phyloP scores from a whole-genome alignment of 495 filamentous ascomycete species.

The Tuber magnatum region DNA sequence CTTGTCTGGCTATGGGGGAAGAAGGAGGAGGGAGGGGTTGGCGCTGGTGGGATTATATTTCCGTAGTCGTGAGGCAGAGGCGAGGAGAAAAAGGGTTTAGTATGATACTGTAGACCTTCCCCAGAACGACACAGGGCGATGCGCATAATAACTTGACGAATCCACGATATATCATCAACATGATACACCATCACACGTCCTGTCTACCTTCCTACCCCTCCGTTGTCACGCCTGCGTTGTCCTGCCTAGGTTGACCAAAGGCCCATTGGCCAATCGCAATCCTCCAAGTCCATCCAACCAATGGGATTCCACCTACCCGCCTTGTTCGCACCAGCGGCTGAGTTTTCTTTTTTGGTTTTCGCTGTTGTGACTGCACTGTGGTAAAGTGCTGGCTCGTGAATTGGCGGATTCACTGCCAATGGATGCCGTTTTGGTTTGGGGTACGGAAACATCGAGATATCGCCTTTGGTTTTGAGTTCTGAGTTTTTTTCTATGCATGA shows the following conservation, averaged over 20 bases:
- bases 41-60: conserved; percentile 2
- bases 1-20: neutral
- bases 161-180: neutral
- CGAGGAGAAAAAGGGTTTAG: neutral
- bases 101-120: neutral
- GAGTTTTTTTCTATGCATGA: neutral
- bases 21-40: neutral
- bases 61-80: neutral
- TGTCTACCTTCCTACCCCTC: neutral
- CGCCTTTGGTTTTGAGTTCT: neutral
- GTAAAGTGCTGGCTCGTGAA: neutral
- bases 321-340: neutral
- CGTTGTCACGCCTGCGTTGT: neutral
- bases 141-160: neutral
- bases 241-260: neutral
- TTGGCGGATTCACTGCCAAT: neutral
- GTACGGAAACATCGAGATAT: neutral
- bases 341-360: neutral
- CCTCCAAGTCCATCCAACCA: neutral
- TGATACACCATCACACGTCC: neutral
- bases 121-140: neutral
- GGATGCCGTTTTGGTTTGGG: neutral
- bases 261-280: neutral
- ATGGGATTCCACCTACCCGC: neutral
- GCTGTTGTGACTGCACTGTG: neutral